phyloP scores from a whole-genome alignment of 2,329 filamentous ascomycete genomes.

The Hortaea werneckii region DNA sequence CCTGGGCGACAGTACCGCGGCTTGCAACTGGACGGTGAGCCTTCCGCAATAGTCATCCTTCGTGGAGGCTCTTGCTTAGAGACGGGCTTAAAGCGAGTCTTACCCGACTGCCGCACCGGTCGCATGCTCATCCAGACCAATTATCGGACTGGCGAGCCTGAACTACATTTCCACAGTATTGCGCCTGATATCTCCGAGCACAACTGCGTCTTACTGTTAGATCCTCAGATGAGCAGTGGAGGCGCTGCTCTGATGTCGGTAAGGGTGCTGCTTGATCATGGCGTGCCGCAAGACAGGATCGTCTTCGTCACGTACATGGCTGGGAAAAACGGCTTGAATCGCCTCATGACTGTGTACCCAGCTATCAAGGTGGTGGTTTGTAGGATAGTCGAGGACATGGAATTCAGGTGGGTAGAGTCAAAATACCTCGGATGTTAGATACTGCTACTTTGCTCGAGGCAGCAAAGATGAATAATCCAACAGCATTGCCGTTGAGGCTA shows the following conservation, averaged over 20 bases:
- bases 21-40: conserved; percentile 56
- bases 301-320: conserved; percentile 90
- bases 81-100: conserved; percentile 75
- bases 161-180: conserved; percentile 80
- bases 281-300: conserved; percentile 72
- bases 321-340: conserved; percentile 70
- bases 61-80: conserved; percentile 84
- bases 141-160: conserved; percentile 74
- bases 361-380: conserved; percentile 78
- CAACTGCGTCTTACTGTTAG: conserved; percentile 73
- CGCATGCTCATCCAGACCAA: conserved; percentile 81
- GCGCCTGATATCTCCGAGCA: conserved; percentile 63
- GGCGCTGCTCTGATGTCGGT: conserved; percentile 86
- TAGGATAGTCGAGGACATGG: conserved; percentile 67
- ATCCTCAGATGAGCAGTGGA: conserved; percentile 90
- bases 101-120: conserved; percentile 85
- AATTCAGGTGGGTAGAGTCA: conserved; percentile 82
- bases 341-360: conserved; percentile 81
- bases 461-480: no score
- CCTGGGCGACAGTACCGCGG: conserved; percentile 57
- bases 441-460: no score
- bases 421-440: conserved; percentile 75
- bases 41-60: conserved; percentile 79
- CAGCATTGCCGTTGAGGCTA: no score
- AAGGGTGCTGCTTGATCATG: conserved; percentile 88